Percentiles rank a stretch among this genome's conserved stretches.
phyloP scores from a whole-genome alignment of 179 eudicot genomes.

The Silene vulgaris region DNA sequence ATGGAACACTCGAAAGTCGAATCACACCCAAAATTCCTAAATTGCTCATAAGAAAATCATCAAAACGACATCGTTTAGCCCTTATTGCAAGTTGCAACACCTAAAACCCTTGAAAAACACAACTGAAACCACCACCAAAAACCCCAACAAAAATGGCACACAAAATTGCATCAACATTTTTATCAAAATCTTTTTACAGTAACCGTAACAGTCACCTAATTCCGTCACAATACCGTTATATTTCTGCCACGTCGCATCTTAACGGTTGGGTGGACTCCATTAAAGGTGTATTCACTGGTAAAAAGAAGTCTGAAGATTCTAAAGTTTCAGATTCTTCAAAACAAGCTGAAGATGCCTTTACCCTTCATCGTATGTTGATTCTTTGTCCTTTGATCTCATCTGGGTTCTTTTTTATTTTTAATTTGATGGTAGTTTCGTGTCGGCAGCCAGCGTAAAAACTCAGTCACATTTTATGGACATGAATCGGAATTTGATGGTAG shows the following conservation, averaged over 20 bases:
- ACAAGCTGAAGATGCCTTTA: conserved; percentile 37
- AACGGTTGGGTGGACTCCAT: conserved; percentile 60
- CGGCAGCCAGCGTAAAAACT: no score
- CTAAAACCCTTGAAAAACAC: conserved; percentile 11
- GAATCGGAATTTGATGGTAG: no score
- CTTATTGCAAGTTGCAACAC: not conserved
- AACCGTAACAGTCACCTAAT: conserved; percentile 16
- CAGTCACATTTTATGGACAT: no score
- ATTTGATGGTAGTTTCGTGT: no score
- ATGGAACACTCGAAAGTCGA: no score
- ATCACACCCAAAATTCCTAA: no score
- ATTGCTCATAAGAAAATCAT: not conserved
- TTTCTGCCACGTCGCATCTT: conserved; percentile 47
- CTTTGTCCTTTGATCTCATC: not conserved
- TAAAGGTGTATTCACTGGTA: conserved; percentile 65
- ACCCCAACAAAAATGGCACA: conserved; percentile 6
- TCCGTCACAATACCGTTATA: conserved; percentile 44
- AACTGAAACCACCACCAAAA: not conserved
- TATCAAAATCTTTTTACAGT: conserved; percentile 8
- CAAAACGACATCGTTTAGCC: not conserved
- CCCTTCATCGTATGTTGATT: conserved; percentile 47
- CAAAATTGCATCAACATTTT: conserved; percentile 6
- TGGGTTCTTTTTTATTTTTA: not conserved
- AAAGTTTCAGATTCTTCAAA: not conserved
- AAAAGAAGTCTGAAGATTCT: conserved; percentile 30